Evolutionary conservation across 768 basidiomycete genomes (phyloP).

Genomic region (Suillus weaverae): DNA sequence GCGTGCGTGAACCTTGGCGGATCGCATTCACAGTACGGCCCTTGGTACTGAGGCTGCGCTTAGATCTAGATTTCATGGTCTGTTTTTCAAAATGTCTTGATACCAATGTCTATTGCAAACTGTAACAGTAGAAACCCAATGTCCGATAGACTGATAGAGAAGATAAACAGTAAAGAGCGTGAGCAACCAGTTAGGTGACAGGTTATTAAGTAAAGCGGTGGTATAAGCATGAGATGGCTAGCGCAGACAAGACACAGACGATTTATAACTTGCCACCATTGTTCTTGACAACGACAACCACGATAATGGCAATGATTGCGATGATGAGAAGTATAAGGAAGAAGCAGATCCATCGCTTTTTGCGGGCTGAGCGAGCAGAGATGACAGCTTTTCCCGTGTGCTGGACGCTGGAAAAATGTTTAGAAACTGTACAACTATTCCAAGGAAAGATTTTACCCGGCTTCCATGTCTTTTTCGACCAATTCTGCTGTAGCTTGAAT

Average conservation of each 20-base stretch:
- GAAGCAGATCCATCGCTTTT: constrained; percentile 98
- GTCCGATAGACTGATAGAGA: neutral
- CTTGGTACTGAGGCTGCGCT: neutral
- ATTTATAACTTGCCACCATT: constrained; percentile 35
- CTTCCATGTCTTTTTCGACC: constrained; percentile 83
- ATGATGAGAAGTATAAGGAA: constrained; percentile 65
- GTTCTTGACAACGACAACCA: constrained; percentile 55
- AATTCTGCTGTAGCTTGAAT: constrained; percentile 76
- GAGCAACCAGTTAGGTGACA: neutral
- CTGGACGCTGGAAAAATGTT: constrained; percentile 50
- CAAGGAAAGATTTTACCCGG: constrained; percentile 55
- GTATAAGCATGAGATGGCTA: constrained; percentile 10
- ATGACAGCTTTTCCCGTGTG: constrained; percentile 87
- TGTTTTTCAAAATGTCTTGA: neutral
- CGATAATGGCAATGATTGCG: constrained; percentile 64
- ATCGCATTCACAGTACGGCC: neutral
- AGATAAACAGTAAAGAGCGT: neutral
- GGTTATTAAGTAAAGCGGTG: constrained; percentile 2
- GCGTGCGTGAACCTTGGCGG: neutral
- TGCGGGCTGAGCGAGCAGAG: constrained; percentile 85
- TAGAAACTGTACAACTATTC: constrained; percentile 8
- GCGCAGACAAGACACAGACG: constrained; percentile 21
- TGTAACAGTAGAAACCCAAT: neutral
- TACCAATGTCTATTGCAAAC: neutral
- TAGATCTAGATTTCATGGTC: neutral